These are phyloP conservation scores for Puccinia coronata DNA, from an alignment of 1,284 basidiomycete species.

Conservation along the genomic window DNA sequence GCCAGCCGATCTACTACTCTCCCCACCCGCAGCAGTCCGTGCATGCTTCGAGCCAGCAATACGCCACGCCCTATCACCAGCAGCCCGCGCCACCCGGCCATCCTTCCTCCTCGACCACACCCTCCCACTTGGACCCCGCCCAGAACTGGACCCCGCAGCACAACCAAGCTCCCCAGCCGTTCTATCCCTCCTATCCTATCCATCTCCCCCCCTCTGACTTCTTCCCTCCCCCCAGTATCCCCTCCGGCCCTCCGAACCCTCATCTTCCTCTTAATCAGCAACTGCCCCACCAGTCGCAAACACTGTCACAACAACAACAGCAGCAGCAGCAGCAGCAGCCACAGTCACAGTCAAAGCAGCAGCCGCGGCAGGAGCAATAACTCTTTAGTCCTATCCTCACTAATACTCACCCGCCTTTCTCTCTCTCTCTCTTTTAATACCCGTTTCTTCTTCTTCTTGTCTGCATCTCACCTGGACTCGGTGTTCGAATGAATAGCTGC, in stretches of 20 bases:
- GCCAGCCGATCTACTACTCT: conserved; percentile 7
- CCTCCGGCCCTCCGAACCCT: background rate
- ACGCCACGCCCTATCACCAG: background rate
- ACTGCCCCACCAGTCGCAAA: background rate
- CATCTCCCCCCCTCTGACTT: background rate
- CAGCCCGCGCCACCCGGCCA: background rate
- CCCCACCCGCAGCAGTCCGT: background rate
- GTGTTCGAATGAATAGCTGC: background rate
- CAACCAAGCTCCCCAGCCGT: background rate
- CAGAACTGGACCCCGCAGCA: background rate
- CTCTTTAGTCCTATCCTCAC: background rate
- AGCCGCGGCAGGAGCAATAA: background rate
- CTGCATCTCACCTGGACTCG: background rate
- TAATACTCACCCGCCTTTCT: background rate
- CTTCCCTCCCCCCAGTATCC: background rate
- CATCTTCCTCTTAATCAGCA: background rate
- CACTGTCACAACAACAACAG: background rate
- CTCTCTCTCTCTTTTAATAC: background rate
- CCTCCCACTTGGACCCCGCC: background rate
- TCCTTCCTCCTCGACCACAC: background rate
- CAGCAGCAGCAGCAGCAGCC: background rate
- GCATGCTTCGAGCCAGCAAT: background rate
- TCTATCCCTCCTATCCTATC: background rate
- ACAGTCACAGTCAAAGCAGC: background rate
- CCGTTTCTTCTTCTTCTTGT: background rate